These are phyloP conservation scores for Suillus bovinus DNA, from an alignment of 768 basidiomycete genomes.

Conservation along the genomic window DNA sequence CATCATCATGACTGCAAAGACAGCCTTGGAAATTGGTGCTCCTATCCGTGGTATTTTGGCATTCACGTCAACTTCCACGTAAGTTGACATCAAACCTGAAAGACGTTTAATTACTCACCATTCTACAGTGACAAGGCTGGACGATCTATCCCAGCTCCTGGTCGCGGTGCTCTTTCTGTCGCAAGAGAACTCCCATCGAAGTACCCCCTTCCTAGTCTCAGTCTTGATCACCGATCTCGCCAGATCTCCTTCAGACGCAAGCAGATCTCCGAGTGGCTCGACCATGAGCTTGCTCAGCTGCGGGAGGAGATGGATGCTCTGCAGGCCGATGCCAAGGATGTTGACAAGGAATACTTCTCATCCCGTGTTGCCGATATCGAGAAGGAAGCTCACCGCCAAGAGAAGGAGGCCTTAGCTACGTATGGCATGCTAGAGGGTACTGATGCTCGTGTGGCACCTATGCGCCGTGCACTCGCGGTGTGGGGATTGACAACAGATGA, in stretches of 20 bases:
- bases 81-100: slow-evolving; percentile 32
- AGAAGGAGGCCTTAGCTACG: slow-evolving; percentile 88
- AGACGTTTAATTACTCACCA: slow-evolving; percentile 10
- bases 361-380: slow-evolving; percentile 84
- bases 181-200: slow-evolving; percentile 84
- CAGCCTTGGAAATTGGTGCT: slow-evolving; percentile 90
- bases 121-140: slow-evolving; percentile 90
- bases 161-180: slow-evolving; percentile 86
- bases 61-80: slow-evolving; percentile 97
- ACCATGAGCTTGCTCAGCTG: slow-evolving; percentile 84
- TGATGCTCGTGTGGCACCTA: slow-evolving; percentile 84
- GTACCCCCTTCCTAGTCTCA: slow-evolving; percentile 77
- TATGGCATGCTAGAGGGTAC: slow-evolving; percentile 94
- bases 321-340: slow-evolving; percentile 49
- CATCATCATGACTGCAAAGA: slow-evolving; percentile 95
- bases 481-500: slow-evolving; percentile 96
- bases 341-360: slow-evolving; percentile 71
- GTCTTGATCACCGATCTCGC: slow-evolving; percentile 85
- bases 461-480: slow-evolving; percentile 93
- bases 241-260: slow-evolving; percentile 94
- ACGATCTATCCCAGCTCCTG: slow-evolving; percentile 96
- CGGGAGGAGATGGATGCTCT: slow-evolving; percentile 72
- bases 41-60: slow-evolving; percentile 93
- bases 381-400: slow-evolving; percentile 86
- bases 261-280: slow-evolving; percentile 94